phyloP scores from a whole-genome alignment of 345 rosid species.

The Moricandia moricandioides region DNA sequence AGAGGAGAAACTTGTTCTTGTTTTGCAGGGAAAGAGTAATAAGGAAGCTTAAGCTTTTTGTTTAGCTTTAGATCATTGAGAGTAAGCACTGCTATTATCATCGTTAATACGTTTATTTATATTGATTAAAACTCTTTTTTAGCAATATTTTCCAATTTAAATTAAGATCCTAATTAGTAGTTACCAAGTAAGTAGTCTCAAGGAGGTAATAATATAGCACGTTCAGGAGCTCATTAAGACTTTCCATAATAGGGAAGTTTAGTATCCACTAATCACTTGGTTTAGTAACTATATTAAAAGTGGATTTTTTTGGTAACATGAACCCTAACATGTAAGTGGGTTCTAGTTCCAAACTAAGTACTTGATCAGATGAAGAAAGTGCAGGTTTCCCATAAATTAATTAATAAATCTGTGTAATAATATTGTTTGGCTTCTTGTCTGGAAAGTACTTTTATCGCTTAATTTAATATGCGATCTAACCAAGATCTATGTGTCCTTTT shows the following conservation, averaged over 20 bases:
- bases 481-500: conserved; percentile 32
- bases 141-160: too few relatives aligned
- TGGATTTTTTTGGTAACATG: background rate
- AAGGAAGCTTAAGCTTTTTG: conserved; percentile 20
- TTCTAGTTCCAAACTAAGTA: background rate
- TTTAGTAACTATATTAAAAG: background rate
- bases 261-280: background rate
- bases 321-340: conserved; percentile 6
- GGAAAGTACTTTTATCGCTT: conserved; percentile 9
- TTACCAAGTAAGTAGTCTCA: too few relatives aligned
- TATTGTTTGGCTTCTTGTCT: conserved; percentile 14
- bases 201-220: too few relatives aligned
- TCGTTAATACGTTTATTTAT: conserved; percentile 21
- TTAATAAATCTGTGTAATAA: background rate
- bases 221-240: background rate
- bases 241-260: background rate
- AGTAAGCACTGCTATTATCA: background rate
- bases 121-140: too few relatives aligned
- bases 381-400: too few relatives aligned
- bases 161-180: too few relatives aligned
- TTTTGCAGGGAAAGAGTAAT: conserved; percentile 26
- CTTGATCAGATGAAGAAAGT: background rate
- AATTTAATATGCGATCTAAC: conserved; percentile 23
- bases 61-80: conserved; percentile 18
- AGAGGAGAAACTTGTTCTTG: conserved; percentile 8